phyloP scores from a whole-genome alignment of 768 basidiomycete species.

The Mycena amicta region DNA sequence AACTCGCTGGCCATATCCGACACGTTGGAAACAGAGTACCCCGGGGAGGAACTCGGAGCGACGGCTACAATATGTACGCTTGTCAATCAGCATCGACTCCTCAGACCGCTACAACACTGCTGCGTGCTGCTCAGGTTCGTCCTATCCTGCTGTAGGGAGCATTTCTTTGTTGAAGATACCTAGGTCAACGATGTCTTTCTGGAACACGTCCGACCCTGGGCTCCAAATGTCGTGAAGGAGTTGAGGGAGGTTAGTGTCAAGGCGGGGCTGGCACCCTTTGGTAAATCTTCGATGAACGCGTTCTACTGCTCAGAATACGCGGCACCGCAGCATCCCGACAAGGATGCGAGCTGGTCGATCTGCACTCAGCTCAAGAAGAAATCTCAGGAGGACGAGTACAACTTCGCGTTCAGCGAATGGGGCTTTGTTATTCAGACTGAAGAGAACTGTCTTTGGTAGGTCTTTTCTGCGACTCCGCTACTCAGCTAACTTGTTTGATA shows the following conservation, averaged over 20 bases:
- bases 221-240: not conserved
- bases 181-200: not conserved
- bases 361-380: not conserved
- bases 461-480: not conserved
- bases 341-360: not conserved
- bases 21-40: not conserved
- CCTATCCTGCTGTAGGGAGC: not conserved
- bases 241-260: no score
- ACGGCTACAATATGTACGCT: not conserved
- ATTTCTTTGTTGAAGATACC: not conserved
- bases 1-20: not conserved
- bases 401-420: not conserved
- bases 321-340: not conserved
- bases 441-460: not conserved
- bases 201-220: not conserved
- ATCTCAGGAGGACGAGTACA: not conserved
- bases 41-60: no score
- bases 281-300: not conserved
- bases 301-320: not conserved
- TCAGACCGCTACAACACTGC: not conserved
- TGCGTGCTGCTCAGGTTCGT: not conserved
- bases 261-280: not conserved
- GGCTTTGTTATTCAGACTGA: not conserved
- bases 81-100: not conserved
- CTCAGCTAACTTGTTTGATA: not conserved